Conservation (phyloP, 1,284 basidiomycete genomes). For the Austroboletus rostrupii region DNA sequence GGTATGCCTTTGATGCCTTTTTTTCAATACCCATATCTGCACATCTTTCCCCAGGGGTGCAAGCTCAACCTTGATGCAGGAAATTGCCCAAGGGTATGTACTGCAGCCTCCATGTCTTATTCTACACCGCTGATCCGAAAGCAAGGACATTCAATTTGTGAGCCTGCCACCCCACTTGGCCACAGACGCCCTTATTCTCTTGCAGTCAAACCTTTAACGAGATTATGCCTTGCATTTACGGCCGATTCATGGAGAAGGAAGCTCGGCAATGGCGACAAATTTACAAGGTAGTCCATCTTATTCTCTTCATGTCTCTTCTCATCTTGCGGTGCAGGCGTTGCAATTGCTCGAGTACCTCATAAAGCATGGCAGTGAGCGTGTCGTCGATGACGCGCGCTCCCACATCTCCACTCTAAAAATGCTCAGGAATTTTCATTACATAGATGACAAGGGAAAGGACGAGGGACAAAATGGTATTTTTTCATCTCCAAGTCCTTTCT, state of each 20-base stretch:
- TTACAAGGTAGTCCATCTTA: constrained; percentile 71
- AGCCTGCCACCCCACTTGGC: constrained; percentile 30
- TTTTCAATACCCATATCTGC: neutral
- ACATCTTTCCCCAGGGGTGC: constrained; percentile 71
- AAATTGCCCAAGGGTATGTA: constrained; percentile 91
- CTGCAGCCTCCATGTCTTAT: neutral
- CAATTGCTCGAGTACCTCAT: constrained; percentile 94
- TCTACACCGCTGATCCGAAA: constrained; percentile 7
- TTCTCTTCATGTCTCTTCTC: neutral
- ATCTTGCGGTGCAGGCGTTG: constrained; percentile 56
- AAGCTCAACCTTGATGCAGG: constrained; percentile 96
- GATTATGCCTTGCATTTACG: constrained; percentile 98
- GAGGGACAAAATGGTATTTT: constrained; percentile 92
- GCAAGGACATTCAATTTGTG: constrained; percentile 88
- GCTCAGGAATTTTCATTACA: constrained; percentile 96
- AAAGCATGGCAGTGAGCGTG: constrained; percentile 97
- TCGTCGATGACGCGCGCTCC: constrained; percentile 94
- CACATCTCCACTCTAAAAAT: constrained; percentile 97
- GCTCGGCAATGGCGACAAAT: constrained; percentile 98
- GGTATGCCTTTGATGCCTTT: constrained; percentile 50
- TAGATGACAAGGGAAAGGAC: constrained; percentile 98
- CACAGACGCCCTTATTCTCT: constrained; percentile 11
- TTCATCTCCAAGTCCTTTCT: neutral
- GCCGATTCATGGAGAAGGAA: constrained; percentile 95
- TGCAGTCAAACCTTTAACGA: constrained; percentile 96